A percentile compares a stretch with the other conserved stretches of the same genome.
These are phyloP conservation scores for Glycine tomentella DNA, from an alignment of 306 rosid species.

Conservation along the genomic window DNA sequence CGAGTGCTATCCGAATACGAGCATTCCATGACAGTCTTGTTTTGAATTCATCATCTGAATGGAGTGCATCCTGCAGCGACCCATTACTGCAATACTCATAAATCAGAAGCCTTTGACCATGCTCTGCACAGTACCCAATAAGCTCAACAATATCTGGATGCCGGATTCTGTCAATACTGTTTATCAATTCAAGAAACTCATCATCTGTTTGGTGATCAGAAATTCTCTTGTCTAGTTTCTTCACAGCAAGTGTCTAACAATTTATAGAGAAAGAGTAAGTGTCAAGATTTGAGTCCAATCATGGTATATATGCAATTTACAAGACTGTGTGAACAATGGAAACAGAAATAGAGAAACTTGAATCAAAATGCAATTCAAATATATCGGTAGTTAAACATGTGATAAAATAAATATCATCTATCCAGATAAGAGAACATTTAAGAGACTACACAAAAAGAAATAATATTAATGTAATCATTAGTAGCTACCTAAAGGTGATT, in stretches of 20 bases:
- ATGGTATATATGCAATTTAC: slow-evolving; percentile 32
- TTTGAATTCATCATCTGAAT: slow-evolving; percentile 72
- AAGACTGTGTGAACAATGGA: slow-evolving; percentile 38
- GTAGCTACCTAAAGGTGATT: slow-evolving; percentile 21
- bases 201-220: slow-evolving; percentile 74
- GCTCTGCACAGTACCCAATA: slow-evolving; percentile 83
- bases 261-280: slow-evolving; percentile 45
- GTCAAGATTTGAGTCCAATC: slow-evolving; percentile 43
- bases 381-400: slow-evolving; percentile 22
- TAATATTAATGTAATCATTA: slow-evolving; percentile 19
- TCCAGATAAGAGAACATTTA: slow-evolving; percentile 19
- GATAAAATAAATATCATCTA: slow-evolving; percentile 2
- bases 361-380: slow-evolving; percentile 15
- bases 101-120: slow-evolving; percentile 86
- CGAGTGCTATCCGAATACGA: slow-evolving; percentile 92
- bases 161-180: slow-evolving; percentile 78
- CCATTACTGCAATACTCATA: slow-evolving; percentile 85
- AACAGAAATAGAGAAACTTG: slow-evolving; percentile 30
- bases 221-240: slow-evolving; percentile 79
- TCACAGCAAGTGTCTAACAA: slow-evolving; percentile 81
- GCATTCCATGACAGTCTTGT: slow-evolving; percentile 77
- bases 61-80: slow-evolving; percentile 79
- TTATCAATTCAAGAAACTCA: slow-evolving; percentile 79
- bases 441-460: slow-evolving; percentile 26
- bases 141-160: slow-evolving; percentile 83